Conservation (phyloP, 176 grass and related monocot species). For the Cocos nucifera region DNA sequence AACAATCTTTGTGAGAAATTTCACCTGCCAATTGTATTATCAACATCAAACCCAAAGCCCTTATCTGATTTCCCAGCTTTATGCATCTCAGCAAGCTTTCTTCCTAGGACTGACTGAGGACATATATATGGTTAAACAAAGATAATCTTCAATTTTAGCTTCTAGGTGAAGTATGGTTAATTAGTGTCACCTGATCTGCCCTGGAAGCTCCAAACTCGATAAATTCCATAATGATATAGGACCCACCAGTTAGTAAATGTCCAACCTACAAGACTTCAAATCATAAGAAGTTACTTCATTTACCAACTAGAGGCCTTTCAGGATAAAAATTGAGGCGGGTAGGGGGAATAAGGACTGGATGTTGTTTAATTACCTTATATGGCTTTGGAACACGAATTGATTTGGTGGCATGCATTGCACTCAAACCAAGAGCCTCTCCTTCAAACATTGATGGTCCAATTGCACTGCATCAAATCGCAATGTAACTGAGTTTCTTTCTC, state of each 20-base stretch:
- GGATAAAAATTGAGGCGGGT: too few species aligned
- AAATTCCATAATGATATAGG: slow-evolving; percentile 96
- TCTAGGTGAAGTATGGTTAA: slow-evolving; percentile 4
- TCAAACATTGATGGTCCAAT: slow-evolving; percentile 92
- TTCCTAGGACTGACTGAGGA: slow-evolving; percentile 56
- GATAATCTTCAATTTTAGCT: not conserved
- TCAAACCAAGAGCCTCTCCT: slow-evolving; percentile 79
- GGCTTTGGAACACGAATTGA: slow-evolving; percentile 87
- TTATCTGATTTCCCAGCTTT: slow-evolving; percentile 60
- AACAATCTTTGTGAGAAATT: not conserved
- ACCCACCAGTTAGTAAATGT: slow-evolving; percentile 56
- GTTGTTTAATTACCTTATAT: slow-evolving; percentile 43
- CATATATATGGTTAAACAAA: slow-evolving; percentile 14
- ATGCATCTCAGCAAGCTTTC: slow-evolving; percentile 82
- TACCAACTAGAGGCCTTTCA: not conserved
- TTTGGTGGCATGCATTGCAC: slow-evolving; percentile 76
- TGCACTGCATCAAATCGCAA: slow-evolving; percentile 26
- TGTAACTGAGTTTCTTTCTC: not conserved
- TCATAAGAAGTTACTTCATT: too few species aligned
- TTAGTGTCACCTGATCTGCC: slow-evolving; percentile 60
- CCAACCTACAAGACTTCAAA: slow-evolving; percentile 41
- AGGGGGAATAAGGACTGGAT: too few species aligned
- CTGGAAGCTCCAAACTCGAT: slow-evolving; percentile 76
- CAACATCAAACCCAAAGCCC: slow-evolving; percentile 56
- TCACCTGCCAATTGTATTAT: slow-evolving; percentile 82